Evolutionary conservation across 129 eudicot species (phyloP).

Genomic region (Logfia minima): DNA sequence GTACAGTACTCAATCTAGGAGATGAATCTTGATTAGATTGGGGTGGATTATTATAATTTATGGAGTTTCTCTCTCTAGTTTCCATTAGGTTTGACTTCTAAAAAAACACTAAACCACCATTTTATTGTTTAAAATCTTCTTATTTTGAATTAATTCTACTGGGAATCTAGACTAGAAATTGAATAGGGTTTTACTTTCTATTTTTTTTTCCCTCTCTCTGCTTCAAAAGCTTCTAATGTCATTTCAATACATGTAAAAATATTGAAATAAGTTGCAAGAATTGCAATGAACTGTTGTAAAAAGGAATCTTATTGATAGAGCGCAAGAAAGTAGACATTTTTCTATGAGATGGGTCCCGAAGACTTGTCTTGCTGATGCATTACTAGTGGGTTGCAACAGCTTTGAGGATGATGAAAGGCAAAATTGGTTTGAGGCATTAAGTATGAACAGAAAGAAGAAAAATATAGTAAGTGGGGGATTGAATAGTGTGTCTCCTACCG

Average conservation of each 20-base stretch:
- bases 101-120: slow-evolving; percentile 31
- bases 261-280: slow-evolving; percentile 5
- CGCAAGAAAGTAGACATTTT: slow-evolving; percentile 32
- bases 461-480: slow-evolving; percentile 21
- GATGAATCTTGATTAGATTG: slow-evolving; percentile 46
- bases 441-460: slow-evolving; percentile 19
- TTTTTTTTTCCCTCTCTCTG: background rate
- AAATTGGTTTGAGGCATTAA: slow-evolving; percentile 10
- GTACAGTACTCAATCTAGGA: slow-evolving; percentile 29
- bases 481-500: slow-evolving; percentile 20
- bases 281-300: slow-evolving; percentile 24
- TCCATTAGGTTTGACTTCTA: slow-evolving; percentile 45
- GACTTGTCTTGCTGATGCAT: slow-evolving; percentile 32
- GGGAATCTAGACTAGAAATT: slow-evolving; percentile 1
- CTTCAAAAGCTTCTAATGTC: background rate
- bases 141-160: slow-evolving; percentile 5
- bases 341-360: slow-evolving; percentile 33
- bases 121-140: slow-evolving; percentile 11
- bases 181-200: background rate
- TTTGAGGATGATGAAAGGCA: slow-evolving; percentile 17
- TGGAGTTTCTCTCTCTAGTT: slow-evolving; percentile 45
- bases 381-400: slow-evolving; percentile 30
- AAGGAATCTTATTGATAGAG: slow-evolving; percentile 33
- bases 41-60: slow-evolving; percentile 32
- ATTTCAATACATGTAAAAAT: background rate